A percentile compares a stretch with the other conserved stretches of the same genome.
phyloP scores from a whole-genome alignment of 1,284 basidiomycete genomes.

The Ganoderma multipileum region DNA sequence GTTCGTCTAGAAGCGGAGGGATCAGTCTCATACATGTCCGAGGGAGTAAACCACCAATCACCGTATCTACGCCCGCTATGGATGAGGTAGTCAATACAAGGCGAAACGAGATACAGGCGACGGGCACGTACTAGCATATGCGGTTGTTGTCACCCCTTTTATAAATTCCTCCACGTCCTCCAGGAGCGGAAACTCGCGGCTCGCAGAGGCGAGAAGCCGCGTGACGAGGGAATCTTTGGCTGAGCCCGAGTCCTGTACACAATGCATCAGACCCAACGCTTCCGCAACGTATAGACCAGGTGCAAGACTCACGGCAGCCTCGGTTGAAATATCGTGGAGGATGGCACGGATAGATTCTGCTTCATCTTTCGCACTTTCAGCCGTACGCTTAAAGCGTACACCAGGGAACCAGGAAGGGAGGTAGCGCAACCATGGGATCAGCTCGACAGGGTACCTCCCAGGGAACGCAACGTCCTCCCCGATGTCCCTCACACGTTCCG shows the following conservation, averaged over 20 bases:
- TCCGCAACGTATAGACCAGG: background rate
- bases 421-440: constrained; percentile 12
- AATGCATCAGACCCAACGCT: background rate
- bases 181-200: background rate
- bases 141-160: background rate
- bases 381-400: background rate
- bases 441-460: constrained; percentile 16
- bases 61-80: background rate
- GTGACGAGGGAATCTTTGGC: background rate
- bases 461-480: constrained; percentile 6
- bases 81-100: background rate
- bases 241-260: background rate
- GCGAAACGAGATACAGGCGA: background rate
- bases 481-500: background rate
- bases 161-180: background rate
- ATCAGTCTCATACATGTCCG: background rate
- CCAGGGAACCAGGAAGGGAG: constrained; percentile 16
- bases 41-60: background rate
- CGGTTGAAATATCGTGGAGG: background rate
- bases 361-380: background rate
- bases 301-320: background rate
- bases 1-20: background rate
- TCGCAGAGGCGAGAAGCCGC: background rate
- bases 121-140: background rate
- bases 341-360: background rate